Conservation (phyloP, 257 asterid species). For the Mentha longifolia region DNA sequence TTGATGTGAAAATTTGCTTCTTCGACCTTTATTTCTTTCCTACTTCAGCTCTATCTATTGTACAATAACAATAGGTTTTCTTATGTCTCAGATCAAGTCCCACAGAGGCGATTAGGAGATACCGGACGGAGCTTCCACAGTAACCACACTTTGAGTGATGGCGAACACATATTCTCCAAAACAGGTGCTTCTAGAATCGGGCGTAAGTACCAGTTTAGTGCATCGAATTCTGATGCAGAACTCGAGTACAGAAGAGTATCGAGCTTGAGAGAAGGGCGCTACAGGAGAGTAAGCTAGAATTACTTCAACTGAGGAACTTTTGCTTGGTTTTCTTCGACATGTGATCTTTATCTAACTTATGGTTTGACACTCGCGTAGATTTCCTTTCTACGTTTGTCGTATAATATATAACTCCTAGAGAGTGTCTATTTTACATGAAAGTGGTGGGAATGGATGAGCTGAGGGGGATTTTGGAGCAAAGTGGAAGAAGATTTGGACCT, state of each 20-base stretch:
- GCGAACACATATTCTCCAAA: conserved; percentile 62
- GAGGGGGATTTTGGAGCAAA: conserved; percentile 15
- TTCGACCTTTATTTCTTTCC: not conserved
- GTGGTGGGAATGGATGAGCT: not conserved
- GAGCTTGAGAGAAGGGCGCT: conserved; percentile 72
- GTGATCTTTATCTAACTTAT: conserved; percentile 38
- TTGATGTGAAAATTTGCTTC: not conserved
- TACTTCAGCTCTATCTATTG: not conserved
- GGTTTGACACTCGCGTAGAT: conserved; percentile 23
- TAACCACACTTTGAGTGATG: conserved; percentile 57
- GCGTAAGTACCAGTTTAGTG: conserved; percentile 65
- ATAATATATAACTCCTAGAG: not conserved
- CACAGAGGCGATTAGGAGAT: conserved; percentile 51
- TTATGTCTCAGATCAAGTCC: conserved; percentile 53
- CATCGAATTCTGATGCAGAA: conserved; percentile 91
- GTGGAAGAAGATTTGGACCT: not conserved
- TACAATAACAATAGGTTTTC: conserved; percentile 20
- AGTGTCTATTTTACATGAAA: conserved; percentile 1
- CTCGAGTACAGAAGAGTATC: conserved; percentile 86
- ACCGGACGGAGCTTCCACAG: conserved; percentile 45
- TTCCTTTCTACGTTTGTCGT: conserved; percentile 3
- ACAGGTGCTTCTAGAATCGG: conserved; percentile 57
- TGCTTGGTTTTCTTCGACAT: conserved; percentile 36
- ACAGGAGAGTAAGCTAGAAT: conserved; percentile 45
- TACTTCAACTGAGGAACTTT: conserved; percentile 33